Base-by-base conservation (phyloP, 1,139 yeast genomes). In the Yamadazyma pseudoaaseri region DNA sequence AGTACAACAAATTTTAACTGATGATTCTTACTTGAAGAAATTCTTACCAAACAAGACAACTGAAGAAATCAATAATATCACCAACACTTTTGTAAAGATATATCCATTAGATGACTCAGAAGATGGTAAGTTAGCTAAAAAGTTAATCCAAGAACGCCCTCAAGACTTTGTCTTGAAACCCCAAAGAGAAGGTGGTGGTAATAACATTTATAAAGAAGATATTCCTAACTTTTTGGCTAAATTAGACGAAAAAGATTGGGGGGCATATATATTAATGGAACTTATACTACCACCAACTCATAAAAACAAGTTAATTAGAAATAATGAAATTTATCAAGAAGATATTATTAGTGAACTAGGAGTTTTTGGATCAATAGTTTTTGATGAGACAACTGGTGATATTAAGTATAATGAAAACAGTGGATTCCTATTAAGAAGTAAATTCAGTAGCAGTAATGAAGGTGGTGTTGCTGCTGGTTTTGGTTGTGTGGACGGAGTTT, bases 381-480 rank as follows among this genome's bases (percentile, higher is more conserved):
- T 90, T 67, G 74, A 92, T 56, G 82, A 81, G 42, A 54, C 65
- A 7, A 56, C 70, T 1, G 81, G 84, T 3, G 70, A 76, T 26
- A 65, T 84, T 7, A 51, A 76, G 30, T 55, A 65, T 30, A 92
- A 92, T 55, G 76, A 77, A 27, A 75, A 76, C 45, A 78, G 89
- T 1, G 97, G 97, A 5, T 86, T 86, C 78, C 70, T 92, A 43
- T 65, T 92, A 48, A 78, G 98, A 60, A 86, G 97, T 3, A 92
- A 92, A 58, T 77, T 89, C 39, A 82, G 86, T 45, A 68, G 83
- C 3, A 84, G 95, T 36, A 81, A 92, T 58, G 98, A 92, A 65
- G 98, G 98, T 31, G 98, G 98, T 24, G 97, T 92, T 21, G 97
- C 97, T 20, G 97, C 98, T 10, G 98, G 98, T 0, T 92, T 86